A percentile compares a stretch with the other conserved stretches of the same genome.
Evolutionary conservation across 768 basidiomycete species (phyloP).

Genomic region (Boletus sp.): DNA sequence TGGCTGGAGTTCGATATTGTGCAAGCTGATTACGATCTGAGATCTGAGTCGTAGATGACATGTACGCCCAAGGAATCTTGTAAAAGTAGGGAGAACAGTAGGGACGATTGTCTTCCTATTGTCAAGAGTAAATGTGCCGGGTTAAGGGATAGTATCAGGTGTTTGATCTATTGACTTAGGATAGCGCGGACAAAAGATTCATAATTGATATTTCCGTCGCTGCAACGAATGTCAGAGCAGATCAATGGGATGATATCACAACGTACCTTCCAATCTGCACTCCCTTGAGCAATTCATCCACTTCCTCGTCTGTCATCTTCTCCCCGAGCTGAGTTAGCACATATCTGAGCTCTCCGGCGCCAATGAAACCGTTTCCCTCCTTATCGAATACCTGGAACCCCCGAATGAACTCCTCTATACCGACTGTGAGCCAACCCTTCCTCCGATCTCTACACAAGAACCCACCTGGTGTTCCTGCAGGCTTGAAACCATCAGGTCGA

Average conservation of each 20-base stretch:
- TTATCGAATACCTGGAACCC: slow-evolving; percentile 98
- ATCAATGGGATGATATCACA: not conserved
- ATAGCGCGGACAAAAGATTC: slow-evolving; percentile 96
- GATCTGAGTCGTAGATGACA: not conserved
- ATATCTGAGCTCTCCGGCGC: slow-evolving; percentile 65
- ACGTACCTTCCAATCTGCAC: slow-evolving; percentile 87
- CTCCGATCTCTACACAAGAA: not conserved
- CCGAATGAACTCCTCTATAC: slow-evolving; percentile 95
- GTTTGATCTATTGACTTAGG: slow-evolving; percentile 64
- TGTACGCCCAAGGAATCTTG: not conserved
- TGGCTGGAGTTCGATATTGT: not conserved
- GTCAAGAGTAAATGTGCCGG: not conserved
- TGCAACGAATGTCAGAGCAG: slow-evolving; percentile 29
- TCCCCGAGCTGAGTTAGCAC: slow-evolving; percentile 95
- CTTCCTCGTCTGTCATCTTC: slow-evolving; percentile 97
- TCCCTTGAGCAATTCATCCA: slow-evolving; percentile 95
- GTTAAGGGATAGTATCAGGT: not conserved
- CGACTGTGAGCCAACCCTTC: not conserved
- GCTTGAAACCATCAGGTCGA: slow-evolving; percentile 94
- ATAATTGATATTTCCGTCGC: slow-evolving; percentile 97
- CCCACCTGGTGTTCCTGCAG: slow-evolving; percentile 89
- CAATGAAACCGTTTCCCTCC: slow-evolving; percentile 71
- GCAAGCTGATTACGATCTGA: not conserved
- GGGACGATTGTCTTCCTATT: not conserved
- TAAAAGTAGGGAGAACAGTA: not conserved